These are phyloP conservation scores for Trichoderma brevicompactum DNA, from an alignment of 2,329 filamentous ascomycete species.

Conservation along the genomic window DNA sequence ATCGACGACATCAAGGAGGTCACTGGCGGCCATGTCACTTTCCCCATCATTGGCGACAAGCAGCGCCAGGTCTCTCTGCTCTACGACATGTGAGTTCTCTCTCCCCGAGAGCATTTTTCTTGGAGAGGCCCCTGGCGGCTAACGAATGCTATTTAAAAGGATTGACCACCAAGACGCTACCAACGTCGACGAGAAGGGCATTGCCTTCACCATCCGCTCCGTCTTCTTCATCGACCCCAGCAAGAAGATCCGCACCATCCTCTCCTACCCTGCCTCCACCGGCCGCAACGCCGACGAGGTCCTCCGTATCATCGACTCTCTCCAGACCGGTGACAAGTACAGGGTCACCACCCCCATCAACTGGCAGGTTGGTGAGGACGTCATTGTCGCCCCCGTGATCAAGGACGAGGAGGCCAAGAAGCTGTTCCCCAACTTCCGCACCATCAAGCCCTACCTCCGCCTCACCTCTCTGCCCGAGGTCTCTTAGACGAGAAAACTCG, in stretches of 20 bases:
- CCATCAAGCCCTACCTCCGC: conserved; percentile 73
- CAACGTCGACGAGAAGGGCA: conserved; percentile 80
- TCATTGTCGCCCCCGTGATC: conserved; percentile 85
- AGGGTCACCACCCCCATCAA: conserved; percentile 87
- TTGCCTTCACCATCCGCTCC: conserved; percentile 91
- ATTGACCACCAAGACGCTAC: conserved; percentile 80
- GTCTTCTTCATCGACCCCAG: conserved; percentile 94
- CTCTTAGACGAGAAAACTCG: conserved; percentile 33
- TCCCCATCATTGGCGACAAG: conserved; percentile 84
- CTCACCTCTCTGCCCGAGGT: conserved; percentile 70
- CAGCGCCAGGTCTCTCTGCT: conserved; percentile 73
- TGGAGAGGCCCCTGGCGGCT: neutral
- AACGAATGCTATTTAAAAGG: conserved; percentile 45
- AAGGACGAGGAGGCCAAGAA: conserved; percentile 84
- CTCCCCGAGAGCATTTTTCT: neutral
- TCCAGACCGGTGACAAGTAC: conserved; percentile 86
- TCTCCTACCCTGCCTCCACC: conserved; percentile 90
- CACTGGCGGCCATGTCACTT: conserved; percentile 68
- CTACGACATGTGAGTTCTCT: conserved; percentile 71
- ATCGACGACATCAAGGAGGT: conserved; percentile 88
- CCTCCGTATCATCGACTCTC: conserved; percentile 76
- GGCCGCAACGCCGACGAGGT: conserved; percentile 83
- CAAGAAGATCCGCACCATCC: conserved; percentile 91
- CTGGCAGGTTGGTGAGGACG: conserved; percentile 87
- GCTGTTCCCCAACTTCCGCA: conserved; percentile 78